A percentile compares a stretch with the other conserved stretches of the same genome.
These are phyloP conservation scores for barrel medic (Medicago truncatula) DNA, from an alignment of 306 rosid species.

Conservation along the genomic window DNA sequence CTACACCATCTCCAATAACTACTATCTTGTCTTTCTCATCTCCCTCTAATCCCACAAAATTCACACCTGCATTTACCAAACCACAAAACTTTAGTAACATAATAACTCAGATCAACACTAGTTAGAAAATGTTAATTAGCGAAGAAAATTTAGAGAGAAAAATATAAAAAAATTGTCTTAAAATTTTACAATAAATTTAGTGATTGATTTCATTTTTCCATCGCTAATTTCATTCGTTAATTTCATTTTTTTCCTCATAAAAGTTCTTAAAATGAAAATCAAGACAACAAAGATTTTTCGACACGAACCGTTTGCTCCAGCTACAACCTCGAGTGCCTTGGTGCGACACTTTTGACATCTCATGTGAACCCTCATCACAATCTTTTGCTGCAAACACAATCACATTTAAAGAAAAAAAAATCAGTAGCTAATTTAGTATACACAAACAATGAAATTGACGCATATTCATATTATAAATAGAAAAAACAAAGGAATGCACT, in stretches of 20 bases:
- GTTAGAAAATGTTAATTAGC: background rate
- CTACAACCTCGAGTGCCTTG: conserved; percentile 47
- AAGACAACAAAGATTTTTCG: background rate
- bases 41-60: conserved; percentile 55
- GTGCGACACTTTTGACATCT: conserved; percentile 51
- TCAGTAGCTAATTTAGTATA: background rate
- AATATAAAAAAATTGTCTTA: no score
- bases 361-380: conserved; percentile 63
- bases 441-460: no score
- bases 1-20: conserved; percentile 56
- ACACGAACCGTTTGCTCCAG: conserved; percentile 36
- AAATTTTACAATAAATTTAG: background rate
- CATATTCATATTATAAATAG: background rate
- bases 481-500: background rate
- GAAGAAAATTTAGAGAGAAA: background rate
- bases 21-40: conserved; percentile 46
- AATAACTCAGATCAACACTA: background rate
- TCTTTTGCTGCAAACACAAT: conserved; percentile 54
- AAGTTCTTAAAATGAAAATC: background rate
- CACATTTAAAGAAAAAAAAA: background rate
- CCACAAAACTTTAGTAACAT: background rate
- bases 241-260: background rate
- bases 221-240: background rate
- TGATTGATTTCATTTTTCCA: background rate
- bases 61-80: conserved; percentile 52